Evolutionary conservation across 805 yeast species (phyloP).

Genomic region (Candida nemodendra): DNA sequence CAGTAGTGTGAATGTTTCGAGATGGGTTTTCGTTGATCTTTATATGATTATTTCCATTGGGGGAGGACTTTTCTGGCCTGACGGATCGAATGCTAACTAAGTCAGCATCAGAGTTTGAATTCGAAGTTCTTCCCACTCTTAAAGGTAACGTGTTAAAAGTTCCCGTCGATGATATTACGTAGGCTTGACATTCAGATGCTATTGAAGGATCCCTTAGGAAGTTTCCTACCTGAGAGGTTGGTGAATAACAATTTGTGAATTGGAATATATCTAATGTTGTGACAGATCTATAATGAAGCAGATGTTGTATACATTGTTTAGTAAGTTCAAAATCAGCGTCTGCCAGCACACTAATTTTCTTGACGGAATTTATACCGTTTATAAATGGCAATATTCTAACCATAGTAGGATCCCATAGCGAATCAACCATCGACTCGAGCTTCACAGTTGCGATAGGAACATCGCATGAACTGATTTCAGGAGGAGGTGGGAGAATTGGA

Average conservation of each 20-base stretch:
- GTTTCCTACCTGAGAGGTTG: conserved; percentile 71
- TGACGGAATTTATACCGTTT: conserved; percentile 83
- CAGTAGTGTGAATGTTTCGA: background rate
- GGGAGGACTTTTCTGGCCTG: conserved; percentile 13
- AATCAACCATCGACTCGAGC: conserved; percentile 70
- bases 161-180: conserved; percentile 53
- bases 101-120: conserved; percentile 24
- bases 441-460: conserved; percentile 92
- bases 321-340: conserved; percentile 78
- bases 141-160: conserved; percentile 36
- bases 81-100: conserved; percentile 19
- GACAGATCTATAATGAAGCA: conserved; percentile 86
- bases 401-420: conserved; percentile 98
- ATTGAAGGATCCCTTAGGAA: conserved; percentile 64
- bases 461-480: conserved; percentile 71
- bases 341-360: conserved; percentile 72
- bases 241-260: conserved; percentile 83
- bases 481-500: conserved; percentile 82
- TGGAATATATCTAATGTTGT: conserved; percentile 85
- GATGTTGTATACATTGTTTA: conserved; percentile 84
- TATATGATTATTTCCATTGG: background rate
- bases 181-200: conserved; percentile 83
- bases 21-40: background rate
- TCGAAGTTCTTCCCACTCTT: conserved; percentile 27
- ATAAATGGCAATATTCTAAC: conserved; percentile 80